Evolutionary conservation across 768 basidiomycete species (phyloP), one percentile per base, ranked within the genome.

Genomic region (Boletus rubroflammeus): DNA sequence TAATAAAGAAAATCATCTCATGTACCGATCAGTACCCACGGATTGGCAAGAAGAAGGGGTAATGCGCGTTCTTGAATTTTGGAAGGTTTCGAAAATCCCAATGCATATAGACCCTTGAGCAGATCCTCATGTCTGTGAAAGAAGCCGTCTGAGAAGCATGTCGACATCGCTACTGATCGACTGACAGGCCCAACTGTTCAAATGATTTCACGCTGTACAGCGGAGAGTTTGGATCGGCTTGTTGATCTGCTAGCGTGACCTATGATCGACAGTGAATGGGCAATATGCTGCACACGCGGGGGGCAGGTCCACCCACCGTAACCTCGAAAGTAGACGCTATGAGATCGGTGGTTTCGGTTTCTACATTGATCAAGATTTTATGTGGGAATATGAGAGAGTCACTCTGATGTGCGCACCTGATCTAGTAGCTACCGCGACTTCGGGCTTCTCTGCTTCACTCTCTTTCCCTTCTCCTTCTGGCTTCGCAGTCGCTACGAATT

Each of bases 11-110:
- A 51, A 47, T 29, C 9, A 3, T 26, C 11, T 8, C 32, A 49
- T 26, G 14, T 35, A 38, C 41, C 5, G 3, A 14, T 14, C 25
- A 8, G 13, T 13, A 76, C 88, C 62, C 63, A 97, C 94, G 96
- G 97, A 65, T 96, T 87, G 48, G 83, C 68, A 9, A 99, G 83
- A 31, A 98, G 80, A 25, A 99, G 78, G 1, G 97, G 97, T 7
- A 98, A 76, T 19, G 97, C 97, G 58, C 90, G 86, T 76, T 98
- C 96, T 75, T 99, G 97, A 60, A 99, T 98, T 75, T 98, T 98
- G 31, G 95, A 98, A 8, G 97, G 97, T 71, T 95, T 97, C 49
- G 91, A 89, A 72, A 98, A 99, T 21, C 92, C 92, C 83, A 97
- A 89, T 42, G 88, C 87, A 67, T 93, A 97, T 31, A 98, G 80